Evolutionary conservation across 2,329 filamentous ascomycete genomes (phyloP), one percentile per base, ranked within the genome.

Genomic region (Cryphonectria radicalis): DNA sequence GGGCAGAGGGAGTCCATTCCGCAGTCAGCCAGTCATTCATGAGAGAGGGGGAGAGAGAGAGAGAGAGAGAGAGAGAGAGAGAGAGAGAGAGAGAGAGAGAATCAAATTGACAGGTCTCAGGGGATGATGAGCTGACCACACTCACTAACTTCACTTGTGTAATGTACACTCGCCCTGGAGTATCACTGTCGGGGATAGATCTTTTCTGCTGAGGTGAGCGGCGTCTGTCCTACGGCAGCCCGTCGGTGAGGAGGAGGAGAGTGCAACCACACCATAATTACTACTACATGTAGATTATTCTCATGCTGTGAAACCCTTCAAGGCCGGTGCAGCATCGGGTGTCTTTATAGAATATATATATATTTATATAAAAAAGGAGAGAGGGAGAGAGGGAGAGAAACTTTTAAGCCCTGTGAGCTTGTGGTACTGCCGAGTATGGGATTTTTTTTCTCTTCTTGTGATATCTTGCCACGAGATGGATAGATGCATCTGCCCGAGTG

Each of bases 401-500:
- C 5, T 10, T 32, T 2, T 55, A 2, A 19, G 28, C n/a, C 55
- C 14, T 19, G 55, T 32, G 55, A 28, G 32, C 22, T 22, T 22
- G 59, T 62, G 59, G 35, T 40, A 62, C 59, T 13, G 35, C 6
- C 43, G 5, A 46, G 17, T 46, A 46, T 22, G 43, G 42, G 42
- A 11, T 11, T 40, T 40, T 11, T 11, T 40, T 37, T 37, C 35
- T 37, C 17, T 19, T 19, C 6, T 46, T 35, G 17, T 65, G 40
- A 65, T 25, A 28, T 35, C 65, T 59, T 55, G 40, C 65, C 69
- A 70, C 64, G 69, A 68, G 69, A 57, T 67, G 55, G 69, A 53
- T 22, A 46, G 32, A 32, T 68, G 69, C 65, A 68, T 28, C 46
- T 43, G 59, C 46, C 69, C 69, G 69, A 55, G 28, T 50, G 35